Percentiles rank a stretch among this genome's conserved stretches.
Conservation (phyloP, 495 filamentous ascomycete genomes). For the Neurospora sp. region DNA sequence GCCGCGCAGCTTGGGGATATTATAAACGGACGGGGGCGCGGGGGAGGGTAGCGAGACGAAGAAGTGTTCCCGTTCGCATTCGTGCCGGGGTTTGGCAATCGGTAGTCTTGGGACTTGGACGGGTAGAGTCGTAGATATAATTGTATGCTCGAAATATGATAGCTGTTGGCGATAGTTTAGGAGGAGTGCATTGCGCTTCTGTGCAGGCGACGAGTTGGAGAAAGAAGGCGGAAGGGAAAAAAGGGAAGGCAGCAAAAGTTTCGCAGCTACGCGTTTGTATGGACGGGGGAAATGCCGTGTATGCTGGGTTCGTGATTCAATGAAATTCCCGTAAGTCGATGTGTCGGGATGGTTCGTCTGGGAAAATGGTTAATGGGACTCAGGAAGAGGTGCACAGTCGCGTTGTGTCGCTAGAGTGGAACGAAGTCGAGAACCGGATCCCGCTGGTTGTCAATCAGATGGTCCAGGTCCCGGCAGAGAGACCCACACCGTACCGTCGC, state of each 20-base stretch:
- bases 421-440: not conserved
- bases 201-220: not conserved
- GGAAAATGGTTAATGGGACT: not conserved
- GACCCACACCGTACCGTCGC: not conserved
- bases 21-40: conserved; percentile 1
- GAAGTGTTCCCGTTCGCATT: not conserved
- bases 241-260: not conserved
- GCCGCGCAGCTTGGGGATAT: not conserved
- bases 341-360: not conserved
- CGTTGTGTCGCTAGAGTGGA: not conserved
- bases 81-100: not conserved
- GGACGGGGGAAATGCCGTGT: not conserved
- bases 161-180: not conserved
- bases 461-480: not conserved
- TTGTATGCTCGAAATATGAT: not conserved
- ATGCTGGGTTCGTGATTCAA: not conserved
- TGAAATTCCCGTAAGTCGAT: not conserved
- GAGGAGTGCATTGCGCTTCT: not conserved
- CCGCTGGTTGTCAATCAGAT: not conserved
- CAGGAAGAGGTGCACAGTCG: not conserved
- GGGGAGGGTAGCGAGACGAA: not conserved
- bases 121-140: not conserved
- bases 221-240: not conserved
- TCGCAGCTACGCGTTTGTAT: not conserved
- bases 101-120: not conserved